A percentile compares a stretch with the other conserved stretches of the same genome.
Evolutionary conservation across 495 filamentous ascomycete species (phyloP).

Genomic region (Penicillium soppii): DNA sequence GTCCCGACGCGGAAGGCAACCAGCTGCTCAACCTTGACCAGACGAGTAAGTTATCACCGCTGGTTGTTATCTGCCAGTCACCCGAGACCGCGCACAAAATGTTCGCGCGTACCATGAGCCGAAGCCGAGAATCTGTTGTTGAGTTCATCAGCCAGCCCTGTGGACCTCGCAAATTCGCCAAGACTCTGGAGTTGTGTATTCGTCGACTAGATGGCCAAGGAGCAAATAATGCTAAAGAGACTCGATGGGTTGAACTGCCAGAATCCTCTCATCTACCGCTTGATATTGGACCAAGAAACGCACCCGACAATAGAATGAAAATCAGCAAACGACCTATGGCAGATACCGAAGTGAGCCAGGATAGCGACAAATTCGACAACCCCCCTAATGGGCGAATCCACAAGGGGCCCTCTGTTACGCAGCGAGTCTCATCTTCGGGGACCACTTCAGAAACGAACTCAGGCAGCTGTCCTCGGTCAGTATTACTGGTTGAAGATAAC

Average conservation of each 20-base stretch:
- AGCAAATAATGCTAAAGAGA: slow-evolving; percentile 2
- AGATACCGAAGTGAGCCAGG: too few relatives aligned
- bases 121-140: slow-evolving; percentile 2
- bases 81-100: slow-evolving; percentile 29
- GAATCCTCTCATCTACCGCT: slow-evolving; percentile 17
- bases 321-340: too few relatives aligned
- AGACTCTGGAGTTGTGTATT: slow-evolving; percentile 24
- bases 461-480: not conserved
- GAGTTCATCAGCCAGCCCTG: slow-evolving; percentile 37
- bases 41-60: not conserved
- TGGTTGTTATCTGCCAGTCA: slow-evolving; percentile 31
- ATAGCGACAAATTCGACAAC: too few relatives aligned
- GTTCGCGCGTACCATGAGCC: slow-evolving; percentile 19
- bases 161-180: slow-evolving; percentile 28
- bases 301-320: too few relatives aligned
- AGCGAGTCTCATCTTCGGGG: too few relatives aligned
- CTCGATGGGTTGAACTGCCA: slow-evolving; percentile 25
- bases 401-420: too few relatives aligned
- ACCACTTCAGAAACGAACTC: too few relatives aligned
- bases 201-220: slow-evolving; percentile 15
- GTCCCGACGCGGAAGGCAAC: slow-evolving; percentile 7
- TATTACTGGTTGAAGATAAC: slow-evolving; percentile 43
- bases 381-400: too few relatives aligned
- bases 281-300: slow-evolving; percentile 9
- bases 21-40: slow-evolving; percentile 6